These are phyloP conservation scores for Bipolaris sorokiniana DNA, from an alignment of 2,329 filamentous ascomycete species.

Conservation along the genomic window DNA sequence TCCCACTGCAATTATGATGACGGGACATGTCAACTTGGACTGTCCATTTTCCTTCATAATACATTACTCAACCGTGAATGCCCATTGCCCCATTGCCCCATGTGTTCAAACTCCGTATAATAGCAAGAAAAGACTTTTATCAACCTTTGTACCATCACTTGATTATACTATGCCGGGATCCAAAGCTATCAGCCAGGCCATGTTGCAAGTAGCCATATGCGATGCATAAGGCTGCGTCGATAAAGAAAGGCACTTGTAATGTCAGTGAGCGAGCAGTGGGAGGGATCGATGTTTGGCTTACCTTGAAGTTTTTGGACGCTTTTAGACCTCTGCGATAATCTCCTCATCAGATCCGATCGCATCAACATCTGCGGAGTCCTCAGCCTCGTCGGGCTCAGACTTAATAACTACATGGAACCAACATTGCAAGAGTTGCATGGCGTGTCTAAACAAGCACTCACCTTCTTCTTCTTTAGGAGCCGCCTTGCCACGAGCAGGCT, in stretches of 20 bases:
- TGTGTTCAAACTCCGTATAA: neutral
- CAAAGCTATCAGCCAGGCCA: neutral
- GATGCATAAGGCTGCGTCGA: neutral
- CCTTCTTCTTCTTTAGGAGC: constrained; percentile 25
- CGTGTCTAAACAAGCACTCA: constrained; percentile 7
- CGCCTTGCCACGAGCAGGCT: constrained; percentile 33
- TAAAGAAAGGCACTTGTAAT: neutral
- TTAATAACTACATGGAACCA: constrained; percentile 20
- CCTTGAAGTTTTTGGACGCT: neutral
- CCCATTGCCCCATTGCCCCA: too few species aligned
- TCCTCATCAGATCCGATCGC: constrained; percentile 10
- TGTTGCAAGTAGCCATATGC: neutral
- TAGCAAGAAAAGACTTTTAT: neutral
- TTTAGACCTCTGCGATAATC: constrained; percentile 23
- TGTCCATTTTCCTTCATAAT: neutral
- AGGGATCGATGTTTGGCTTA: neutral
- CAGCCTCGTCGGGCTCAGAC: constrained; percentile 8
- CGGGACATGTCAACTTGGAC: neutral
- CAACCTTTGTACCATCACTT: neutral
- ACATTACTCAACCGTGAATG: neutral
- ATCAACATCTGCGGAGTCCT: constrained; percentile 11
- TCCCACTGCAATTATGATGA: too few species aligned
- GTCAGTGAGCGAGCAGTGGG: neutral
- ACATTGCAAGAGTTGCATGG: neutral
- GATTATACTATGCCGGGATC: too few species aligned